A percentile compares a stretch with the other conserved stretches of the same genome.
phyloP scores from a whole-genome alignment of 495 filamentous ascomycete genomes.

The Xylaria bambusicola region DNA sequence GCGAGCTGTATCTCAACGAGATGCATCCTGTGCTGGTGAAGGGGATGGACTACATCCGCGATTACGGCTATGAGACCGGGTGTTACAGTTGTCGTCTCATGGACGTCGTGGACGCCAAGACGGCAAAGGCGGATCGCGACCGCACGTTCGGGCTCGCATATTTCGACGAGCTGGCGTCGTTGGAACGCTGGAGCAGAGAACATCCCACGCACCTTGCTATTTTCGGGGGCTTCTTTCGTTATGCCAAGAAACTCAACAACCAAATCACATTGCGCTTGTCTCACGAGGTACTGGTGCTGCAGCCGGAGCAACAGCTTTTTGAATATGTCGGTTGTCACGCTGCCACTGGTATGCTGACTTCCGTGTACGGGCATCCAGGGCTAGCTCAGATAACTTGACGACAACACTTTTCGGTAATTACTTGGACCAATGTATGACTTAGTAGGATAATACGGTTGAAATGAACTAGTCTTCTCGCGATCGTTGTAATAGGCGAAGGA shows the following conservation, averaged over 20 bases:
- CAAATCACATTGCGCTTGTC: conserved; percentile 34
- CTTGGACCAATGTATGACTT: no score
- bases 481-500: no score
- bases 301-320: conserved; percentile 37
- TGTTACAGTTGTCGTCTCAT: conserved; percentile 36
- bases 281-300: conserved; percentile 39
- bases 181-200: conserved; percentile 37
- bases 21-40: conserved; percentile 34
- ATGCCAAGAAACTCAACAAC: conserved; percentile 29
- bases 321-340: conserved; percentile 41
- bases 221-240: conserved; percentile 36
- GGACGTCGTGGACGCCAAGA: conserved; percentile 28
- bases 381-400: no score
- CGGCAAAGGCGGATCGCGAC: conserved; percentile 22
- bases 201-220: conserved; percentile 37
- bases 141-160: conserved; percentile 38
- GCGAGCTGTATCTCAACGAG: conserved; percentile 31
- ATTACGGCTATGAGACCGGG: conserved; percentile 31
- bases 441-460: no score
- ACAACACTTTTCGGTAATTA: no score
- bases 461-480: no score
- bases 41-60: conserved; percentile 36
- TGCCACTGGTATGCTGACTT: conserved; percentile 35
- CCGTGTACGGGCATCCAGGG: conserved; percentile 5
- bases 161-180: conserved; percentile 35